Evolutionary conservation across 352 stramenopile genomes (phyloP), one percentile per base, ranked within the genome.

Genomic region (Phytophthora crassamura): DNA sequence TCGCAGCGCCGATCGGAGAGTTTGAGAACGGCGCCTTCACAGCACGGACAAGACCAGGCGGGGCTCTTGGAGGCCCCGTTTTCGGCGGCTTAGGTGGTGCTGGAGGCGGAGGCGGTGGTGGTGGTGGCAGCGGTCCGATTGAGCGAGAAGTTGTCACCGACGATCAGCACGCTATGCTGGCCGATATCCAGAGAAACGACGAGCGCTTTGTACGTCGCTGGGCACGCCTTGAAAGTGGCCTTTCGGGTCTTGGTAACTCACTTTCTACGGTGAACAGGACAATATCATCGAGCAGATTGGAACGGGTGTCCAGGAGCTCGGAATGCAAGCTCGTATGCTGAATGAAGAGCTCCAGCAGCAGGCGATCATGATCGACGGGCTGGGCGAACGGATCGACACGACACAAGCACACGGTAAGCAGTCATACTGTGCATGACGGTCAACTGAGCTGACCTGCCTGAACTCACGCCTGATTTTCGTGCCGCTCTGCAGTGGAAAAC

Each of bases 201-300:
- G 78, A 94, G 66, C 85, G 82, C 36, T 90, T 95, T 39, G 86
- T 95, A 88, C 51, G 84, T 77, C 18, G 14, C 32, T 56, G 7
- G 5, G 33, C 8, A 10, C 36, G 32, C 34, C 14, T 42, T 47
- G 10, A 15, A 46, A n/a, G 10, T 16, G 28, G n/a, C 49, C 10
- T 41, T 42, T 30, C 39, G 1, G 5, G 8, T 16, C 15, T 50
- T 38, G 18, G 33, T 25, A 33, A 51, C 40, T 55, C 9, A 50
- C 45, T 25, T 45, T 14, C 0, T 18, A 16, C 38, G 48, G n/a
- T 14, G 18, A 47, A 14, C 63, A 95, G 87, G 87, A 95, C 42
- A 78, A 88, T 69, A 91, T 94, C 46, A 93, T 94, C 43, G 85
- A 95, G 16, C 87, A 95, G 64, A 93, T 95, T 58, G 85, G 87